Evolutionary conservation across 2,329 filamentous ascomycete genomes (phyloP).

Genomic region (Pseudopyricularia javanii): DNA sequence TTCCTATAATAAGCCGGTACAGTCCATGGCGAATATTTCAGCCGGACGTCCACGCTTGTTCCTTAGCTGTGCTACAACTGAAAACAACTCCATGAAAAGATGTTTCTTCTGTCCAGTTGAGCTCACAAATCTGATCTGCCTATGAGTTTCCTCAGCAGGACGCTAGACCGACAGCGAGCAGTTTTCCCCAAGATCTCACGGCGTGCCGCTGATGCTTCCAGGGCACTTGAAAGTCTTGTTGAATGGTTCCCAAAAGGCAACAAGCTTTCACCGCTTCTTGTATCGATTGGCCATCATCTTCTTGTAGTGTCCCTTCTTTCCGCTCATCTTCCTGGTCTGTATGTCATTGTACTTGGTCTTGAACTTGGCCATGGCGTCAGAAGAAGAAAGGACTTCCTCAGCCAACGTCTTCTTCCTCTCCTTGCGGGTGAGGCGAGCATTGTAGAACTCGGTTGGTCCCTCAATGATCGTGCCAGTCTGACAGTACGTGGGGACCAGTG

Average conservation of each 20-base stretch:
- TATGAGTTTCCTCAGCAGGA: background rate
- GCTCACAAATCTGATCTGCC: background rate
- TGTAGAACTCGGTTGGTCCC: conserved; percentile 80
- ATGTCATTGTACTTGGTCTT: conserved; percentile 81
- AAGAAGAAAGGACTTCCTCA: conserved; percentile 65
- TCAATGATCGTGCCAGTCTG: conserved; percentile 83
- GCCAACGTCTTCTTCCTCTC: conserved; percentile 79
- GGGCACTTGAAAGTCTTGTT: background rate
- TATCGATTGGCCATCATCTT: conserved; percentile 44
- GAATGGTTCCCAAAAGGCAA: background rate
- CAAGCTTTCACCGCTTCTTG: conserved; percentile 11
- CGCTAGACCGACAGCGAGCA: background rate
- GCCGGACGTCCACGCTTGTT: background rate
- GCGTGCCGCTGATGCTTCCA: background rate
- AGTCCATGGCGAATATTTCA: background rate
- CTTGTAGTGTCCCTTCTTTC: conserved; percentile 84
- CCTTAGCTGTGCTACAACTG: background rate
- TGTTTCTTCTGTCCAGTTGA: background rate
- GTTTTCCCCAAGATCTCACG: background rate
- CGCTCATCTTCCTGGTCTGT: conserved; percentile 69
- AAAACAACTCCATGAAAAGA: background rate
- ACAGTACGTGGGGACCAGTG: conserved; percentile 66
- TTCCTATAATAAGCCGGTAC: too few species aligned
- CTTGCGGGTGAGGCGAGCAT: conserved; percentile 68
- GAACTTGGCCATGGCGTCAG: conserved; percentile 58